Base-by-base conservation (phyloP, 2,329 filamentous ascomycete species). In the Colletotrichum sansevieriae region DNA sequence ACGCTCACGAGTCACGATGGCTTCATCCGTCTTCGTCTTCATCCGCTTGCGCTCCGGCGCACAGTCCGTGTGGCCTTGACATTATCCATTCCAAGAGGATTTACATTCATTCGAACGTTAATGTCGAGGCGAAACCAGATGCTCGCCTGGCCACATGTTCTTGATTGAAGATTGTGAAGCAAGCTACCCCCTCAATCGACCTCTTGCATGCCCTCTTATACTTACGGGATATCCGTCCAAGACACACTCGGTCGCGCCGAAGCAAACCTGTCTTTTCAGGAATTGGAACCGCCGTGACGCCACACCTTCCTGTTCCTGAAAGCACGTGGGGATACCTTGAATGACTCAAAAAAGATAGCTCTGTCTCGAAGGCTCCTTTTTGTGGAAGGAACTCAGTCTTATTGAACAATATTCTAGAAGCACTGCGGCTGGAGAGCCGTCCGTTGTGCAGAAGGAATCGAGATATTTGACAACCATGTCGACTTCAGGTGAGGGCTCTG, bases 1-100 rank as follows among this genome's bases (percentile, higher is more conserved):
- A n/a, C 46, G 11, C 22, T 37, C 55, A 18, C 46, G 63, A 65
- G 63, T 65, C 63, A 60, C 8, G 25, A 44, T 3, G n/a, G 41
- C 33, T 18, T 55, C 33, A 25, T 55, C 51, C 51, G 33, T 18
- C 1, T 55, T 7, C 41, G 6, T 18, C 41, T 15, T 44, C 41
- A 44, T 44, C 41, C 41, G 41, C 13, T 18, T 7, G 12, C n/a
- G 6, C 3, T 44, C 41, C 4, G 22, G 22, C 22, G 3, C 22
- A 22, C 22, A 22, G 22, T 22, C 22, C 22, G 22, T 22, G 22
- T 3, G 22, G 22, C 22, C 22, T 22, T 22, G 22, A 22, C 22
- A 22, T 3, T 22, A 22, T 22, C 22, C 22, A 3, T 22, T 22
- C 22, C 22, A 4, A 22, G 22, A 4, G 4, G 22, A 22, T 22